Evolutionary conservation across 495 filamentous ascomycete genomes (phyloP).

Genomic region (Penicillium paradoxum): DNA sequence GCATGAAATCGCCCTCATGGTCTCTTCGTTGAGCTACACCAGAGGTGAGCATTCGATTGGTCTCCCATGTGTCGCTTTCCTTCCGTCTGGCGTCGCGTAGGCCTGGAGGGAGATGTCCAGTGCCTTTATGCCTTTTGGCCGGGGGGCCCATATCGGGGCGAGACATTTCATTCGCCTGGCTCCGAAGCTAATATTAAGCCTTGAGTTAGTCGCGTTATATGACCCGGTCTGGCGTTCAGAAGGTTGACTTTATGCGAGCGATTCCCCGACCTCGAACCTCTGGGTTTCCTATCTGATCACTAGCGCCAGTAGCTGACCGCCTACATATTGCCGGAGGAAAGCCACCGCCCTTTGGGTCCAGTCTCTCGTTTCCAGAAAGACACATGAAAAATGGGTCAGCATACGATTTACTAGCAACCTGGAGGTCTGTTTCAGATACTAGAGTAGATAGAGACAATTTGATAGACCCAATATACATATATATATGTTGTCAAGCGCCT

Average conservation of each 20-base stretch:
- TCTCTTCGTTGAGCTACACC: conserved; percentile 89
- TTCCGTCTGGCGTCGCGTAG: conserved; percentile 67
- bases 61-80: conserved; percentile 96
- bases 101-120: conserved; percentile 31
- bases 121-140: conserved; percentile 42
- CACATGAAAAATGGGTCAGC: neutral
- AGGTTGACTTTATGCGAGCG: neutral
- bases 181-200: neutral
- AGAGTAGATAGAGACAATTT: neutral
- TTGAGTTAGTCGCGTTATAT: neutral
- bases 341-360: neutral
- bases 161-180: conserved; percentile 28
- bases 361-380: neutral
- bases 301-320: neutral
- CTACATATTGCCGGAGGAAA: neutral
- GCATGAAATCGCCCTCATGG: conserved; percentile 71
- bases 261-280: neutral
- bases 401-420: neutral
- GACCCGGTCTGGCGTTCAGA: neutral
- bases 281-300: neutral
- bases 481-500: neutral
- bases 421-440: neutral
- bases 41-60: conserved; percentile 95
- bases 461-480: neutral
- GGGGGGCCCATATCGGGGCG: conserved; percentile 36